These are phyloP conservation scores for Schoenoplectus tabernaemontani DNA, from an alignment of 202 grass and related monocot species.

Conservation along the genomic window DNA sequence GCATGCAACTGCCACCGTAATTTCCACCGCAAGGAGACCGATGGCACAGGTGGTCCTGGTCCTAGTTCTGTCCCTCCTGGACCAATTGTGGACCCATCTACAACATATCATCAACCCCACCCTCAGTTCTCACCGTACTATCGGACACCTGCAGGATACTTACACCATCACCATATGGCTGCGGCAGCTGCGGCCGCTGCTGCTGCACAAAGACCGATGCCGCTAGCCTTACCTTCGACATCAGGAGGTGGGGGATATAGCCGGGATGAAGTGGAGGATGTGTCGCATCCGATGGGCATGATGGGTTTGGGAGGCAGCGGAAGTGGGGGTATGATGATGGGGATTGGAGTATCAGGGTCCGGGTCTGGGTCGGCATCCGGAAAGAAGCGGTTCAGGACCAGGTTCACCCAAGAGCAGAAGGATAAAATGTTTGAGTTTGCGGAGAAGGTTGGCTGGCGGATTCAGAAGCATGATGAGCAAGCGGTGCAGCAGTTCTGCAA, in stretches of 20 bases:
- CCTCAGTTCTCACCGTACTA: constrained; percentile 84
- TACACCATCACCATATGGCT: constrained; percentile 51
- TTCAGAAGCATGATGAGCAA: constrained; percentile 98
- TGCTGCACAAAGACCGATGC: constrained; percentile 12
- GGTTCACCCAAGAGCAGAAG: constrained; percentile 93
- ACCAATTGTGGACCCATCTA: not conserved
- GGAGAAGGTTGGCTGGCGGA: constrained; percentile 83
- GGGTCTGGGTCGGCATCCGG: constrained; percentile 40
- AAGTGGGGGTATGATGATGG: constrained; percentile 41
- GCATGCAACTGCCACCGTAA: constrained; percentile 93
- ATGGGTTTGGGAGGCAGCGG: constrained; percentile 36
- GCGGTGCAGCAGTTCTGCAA: constrained; percentile 94
- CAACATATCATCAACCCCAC: constrained; percentile 29
- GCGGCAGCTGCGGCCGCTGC: constrained; percentile 29
- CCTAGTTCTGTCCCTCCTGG: not conserved
- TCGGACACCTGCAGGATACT: constrained; percentile 72
- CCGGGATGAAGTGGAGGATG: constrained; percentile 47
- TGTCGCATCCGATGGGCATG: constrained; percentile 48
- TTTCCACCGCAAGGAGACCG: constrained; percentile 72
- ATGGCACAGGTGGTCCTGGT: not conserved
- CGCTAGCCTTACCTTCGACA: constrained; percentile 72
- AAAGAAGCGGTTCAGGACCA: constrained; percentile 90
- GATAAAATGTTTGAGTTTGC: constrained; percentile 83
- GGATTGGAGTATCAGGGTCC: constrained; percentile 32
- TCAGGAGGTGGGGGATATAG: constrained; percentile 60